phyloP scores from a whole-genome alignment of 176 grass and related monocot species.

The Ensete ventricosum region DNA sequence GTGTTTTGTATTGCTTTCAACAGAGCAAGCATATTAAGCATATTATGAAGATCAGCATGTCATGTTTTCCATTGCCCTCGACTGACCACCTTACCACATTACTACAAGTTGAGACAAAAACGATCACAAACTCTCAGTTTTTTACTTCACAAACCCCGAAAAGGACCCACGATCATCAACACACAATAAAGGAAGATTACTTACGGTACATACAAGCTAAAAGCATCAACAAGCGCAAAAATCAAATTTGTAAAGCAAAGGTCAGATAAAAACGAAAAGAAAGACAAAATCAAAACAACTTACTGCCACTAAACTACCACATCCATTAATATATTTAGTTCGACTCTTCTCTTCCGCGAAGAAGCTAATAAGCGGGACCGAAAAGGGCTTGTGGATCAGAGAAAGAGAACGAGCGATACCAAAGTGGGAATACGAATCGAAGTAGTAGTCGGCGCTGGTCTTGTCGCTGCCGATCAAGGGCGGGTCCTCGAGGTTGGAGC shows the following conservation, averaged over 20 bases:
- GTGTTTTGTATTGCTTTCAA: no score
- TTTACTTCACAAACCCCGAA: no score
- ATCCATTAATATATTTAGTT: no score
- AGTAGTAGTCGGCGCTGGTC: slow-evolving; percentile 98
- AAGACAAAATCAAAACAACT: not conserved
- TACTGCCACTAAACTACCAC: no score
- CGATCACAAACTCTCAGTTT: not conserved
- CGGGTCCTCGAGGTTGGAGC: slow-evolving; percentile 2
- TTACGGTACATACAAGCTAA: not conserved
- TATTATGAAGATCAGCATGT: no score
- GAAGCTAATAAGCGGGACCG: not conserved
- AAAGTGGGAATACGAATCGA: slow-evolving; percentile 98
- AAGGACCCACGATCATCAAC: no score
- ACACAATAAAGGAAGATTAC: no score
- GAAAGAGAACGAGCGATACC: slow-evolving; percentile 24
- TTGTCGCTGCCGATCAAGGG: slow-evolving; percentile 58
- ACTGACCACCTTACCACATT: no score
- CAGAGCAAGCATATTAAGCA: no score
- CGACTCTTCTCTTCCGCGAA: no score
- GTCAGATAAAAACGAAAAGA: not conserved
- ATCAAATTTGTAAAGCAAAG: not conserved
- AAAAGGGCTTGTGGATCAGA: not conserved
- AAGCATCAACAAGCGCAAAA: not conserved
- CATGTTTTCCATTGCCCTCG: no score
- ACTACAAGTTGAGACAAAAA: not conserved